phyloP scores from a whole-genome alignment of 169 alveolate species.

The Perkinsus olseni region DNA sequence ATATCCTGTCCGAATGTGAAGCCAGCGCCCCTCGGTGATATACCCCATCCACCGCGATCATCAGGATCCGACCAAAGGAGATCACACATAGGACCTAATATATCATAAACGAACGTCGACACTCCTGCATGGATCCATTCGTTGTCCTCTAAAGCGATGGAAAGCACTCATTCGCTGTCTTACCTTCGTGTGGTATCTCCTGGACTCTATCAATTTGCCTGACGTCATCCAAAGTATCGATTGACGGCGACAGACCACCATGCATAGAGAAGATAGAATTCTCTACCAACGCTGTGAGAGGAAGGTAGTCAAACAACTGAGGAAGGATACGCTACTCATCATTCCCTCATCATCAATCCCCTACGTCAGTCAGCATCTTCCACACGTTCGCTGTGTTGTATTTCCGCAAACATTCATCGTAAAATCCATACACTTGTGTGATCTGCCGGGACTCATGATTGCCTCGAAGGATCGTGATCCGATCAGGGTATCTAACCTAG shows the following conservation, averaged over 20 bases:
- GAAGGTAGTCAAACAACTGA: slow-evolving; percentile 81
- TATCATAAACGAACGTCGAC: slow-evolving; percentile 44
- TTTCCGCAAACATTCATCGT: slow-evolving; percentile 98
- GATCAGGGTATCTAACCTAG: slow-evolving; percentile 36
- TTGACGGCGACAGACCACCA: slow-evolving; percentile 96
- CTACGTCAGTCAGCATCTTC: slow-evolving; percentile 88
- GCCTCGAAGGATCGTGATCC: slow-evolving; percentile 56
- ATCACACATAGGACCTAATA: slow-evolving; percentile 83
- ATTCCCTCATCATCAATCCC: not conserved
- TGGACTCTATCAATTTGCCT: slow-evolving; percentile 72
- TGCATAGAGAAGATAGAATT: slow-evolving; percentile 92
- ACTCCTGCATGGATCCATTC: too few relatives aligned
- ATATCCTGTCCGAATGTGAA: slow-evolving; percentile 97
- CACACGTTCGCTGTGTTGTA: slow-evolving; percentile 97
- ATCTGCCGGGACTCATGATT: slow-evolving; percentile 90
- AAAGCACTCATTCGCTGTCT: too few relatives aligned
- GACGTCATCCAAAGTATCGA: slow-evolving; percentile 84
- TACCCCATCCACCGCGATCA: slow-evolving; percentile 95
- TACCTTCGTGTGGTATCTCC: slow-evolving; percentile 98
- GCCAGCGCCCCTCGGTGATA: slow-evolving; percentile 99
- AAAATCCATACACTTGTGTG: slow-evolving; percentile 97
- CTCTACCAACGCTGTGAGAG: slow-evolving; percentile 93
- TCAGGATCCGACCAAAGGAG: slow-evolving; percentile 98
- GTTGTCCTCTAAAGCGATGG: too few relatives aligned
- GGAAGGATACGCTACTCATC: not conserved